Conservation (phyloP, 257 asterid genomes). For the Cordia subcordata region DNA sequence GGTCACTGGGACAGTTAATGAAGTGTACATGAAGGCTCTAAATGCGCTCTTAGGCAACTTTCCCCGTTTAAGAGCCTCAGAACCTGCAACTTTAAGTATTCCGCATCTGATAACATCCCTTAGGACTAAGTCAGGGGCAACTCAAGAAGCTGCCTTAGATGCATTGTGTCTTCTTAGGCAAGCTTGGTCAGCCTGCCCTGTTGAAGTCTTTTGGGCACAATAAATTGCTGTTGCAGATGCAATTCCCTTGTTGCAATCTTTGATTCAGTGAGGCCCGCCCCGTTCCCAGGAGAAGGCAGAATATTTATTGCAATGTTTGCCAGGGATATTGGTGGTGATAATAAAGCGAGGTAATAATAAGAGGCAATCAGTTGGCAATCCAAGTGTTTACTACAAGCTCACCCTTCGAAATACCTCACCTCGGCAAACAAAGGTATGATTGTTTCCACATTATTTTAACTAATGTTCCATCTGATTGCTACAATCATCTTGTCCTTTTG, state of each 20-base stretch:
- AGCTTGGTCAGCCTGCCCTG: conserved; percentile 99
- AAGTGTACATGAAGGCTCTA: conserved; percentile 88
- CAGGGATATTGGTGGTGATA: conserved; percentile 83
- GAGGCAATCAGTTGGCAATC: conserved; percentile 96
- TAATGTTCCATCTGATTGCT: too few relatives aligned
- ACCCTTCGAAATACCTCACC: conserved; percentile 94
- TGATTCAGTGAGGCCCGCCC: conserved; percentile 96
- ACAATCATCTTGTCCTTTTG: background rate
- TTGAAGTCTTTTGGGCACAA: conserved; percentile 94
- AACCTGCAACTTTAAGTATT: conserved; percentile 93
- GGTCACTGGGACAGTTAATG: conserved; percentile 87
- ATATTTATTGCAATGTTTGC: conserved; percentile 84
- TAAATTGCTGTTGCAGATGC: conserved; percentile 97
- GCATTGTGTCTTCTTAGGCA: conserved; percentile 87
- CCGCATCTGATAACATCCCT: conserved; percentile 95
- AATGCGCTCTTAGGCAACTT: conserved; percentile 91
- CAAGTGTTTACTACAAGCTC: conserved; percentile 89
- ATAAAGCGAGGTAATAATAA: conserved; percentile 91
- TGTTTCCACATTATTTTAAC: too few relatives aligned
- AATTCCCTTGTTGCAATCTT: conserved; percentile 81
- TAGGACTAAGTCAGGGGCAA: conserved; percentile 86
- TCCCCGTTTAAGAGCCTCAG: conserved; percentile 92
- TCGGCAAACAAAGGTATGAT: conserved; percentile 70
- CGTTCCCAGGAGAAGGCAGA: conserved; percentile 95
- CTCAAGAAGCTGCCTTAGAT: conserved; percentile 99